Conservation (phyloP, 495 filamentous ascomycete genomes). For the Immersiella caudata region DNA sequence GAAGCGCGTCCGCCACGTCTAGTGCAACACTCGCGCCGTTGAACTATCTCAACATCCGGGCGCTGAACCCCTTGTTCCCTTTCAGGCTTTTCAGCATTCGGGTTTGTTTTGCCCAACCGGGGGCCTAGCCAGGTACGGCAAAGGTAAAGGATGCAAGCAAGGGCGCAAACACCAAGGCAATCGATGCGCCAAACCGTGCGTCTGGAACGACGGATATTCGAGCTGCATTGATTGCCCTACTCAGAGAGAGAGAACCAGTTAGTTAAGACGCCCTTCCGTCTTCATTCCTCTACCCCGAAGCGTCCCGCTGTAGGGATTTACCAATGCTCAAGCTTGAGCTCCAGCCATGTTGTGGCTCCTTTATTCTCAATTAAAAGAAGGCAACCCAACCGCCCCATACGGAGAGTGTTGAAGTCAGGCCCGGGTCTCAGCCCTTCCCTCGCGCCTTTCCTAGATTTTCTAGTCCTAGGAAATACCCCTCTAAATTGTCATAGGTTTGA, state of each 20-base stretch:
- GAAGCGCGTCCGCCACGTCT: too few relatives aligned
- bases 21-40: too few relatives aligned
- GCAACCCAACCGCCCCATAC: neutral
- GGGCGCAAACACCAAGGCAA: too few relatives aligned
- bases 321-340: neutral
- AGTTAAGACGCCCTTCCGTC: neutral
- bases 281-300: neutral
- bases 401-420: neutral
- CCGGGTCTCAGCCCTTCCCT: neutral
- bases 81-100: too few relatives aligned
- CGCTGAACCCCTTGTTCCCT: too few relatives aligned
- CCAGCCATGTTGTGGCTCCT: neutral
- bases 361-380: too few relatives aligned
- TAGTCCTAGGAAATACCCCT: neutral
- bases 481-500: neutral
- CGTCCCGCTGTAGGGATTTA: neutral
- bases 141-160: too few relatives aligned
- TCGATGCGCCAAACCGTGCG: too few relatives aligned
- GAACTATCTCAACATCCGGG: too few relatives aligned
- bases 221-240: neutral
- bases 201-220: neutral
- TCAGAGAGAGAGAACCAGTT: neutral
- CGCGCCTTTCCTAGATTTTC: neutral
- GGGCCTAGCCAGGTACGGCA: too few relatives aligned
- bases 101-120: too few relatives aligned